Evolutionary conservation across 2,329 filamentous ascomycete genomes (phyloP), one percentile per base, ranked within the genome.

Genomic region (Colletotrichum liaoningense): DNA sequence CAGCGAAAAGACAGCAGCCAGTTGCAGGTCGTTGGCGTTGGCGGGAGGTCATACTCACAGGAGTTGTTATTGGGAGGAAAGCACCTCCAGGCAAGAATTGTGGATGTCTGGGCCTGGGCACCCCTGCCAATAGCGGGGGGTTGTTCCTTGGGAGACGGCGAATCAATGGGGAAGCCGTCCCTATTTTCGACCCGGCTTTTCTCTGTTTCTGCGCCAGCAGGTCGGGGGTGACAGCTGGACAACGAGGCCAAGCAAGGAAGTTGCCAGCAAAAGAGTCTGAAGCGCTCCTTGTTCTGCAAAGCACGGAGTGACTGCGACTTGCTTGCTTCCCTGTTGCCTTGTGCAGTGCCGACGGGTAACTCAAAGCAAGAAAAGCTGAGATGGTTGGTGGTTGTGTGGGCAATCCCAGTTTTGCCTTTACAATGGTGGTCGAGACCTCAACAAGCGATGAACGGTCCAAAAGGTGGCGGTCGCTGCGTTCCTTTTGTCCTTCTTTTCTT

Each of bases 111-210:
- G 57, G 67, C 67, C 56, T 67, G 49, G 49, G 64, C 35, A 75
- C 63, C 74, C 74, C 73, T 69, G 72, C 65, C 30, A 58, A 55
- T 49, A 38, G 72, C 59, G 68, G 73, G 74, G 74, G 64, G 64
- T 73, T 70, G 70, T 73, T 75, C 74, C 74, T 75, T 70, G 65
- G 74, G 74, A 72, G 69, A 75, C 74, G 49, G 69, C 63, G 72
- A 72, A 72, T 71, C 68, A 74, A 72, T 72, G 57, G 63, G 62
- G 68, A 72, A 63, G 68, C 57, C 30, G 63, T 63, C 68, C 56
- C 54, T 54, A 54, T 67, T 63, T 66, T 33, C 28, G 62, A 72
- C 57, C 67, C 49, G 22, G 67, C 35, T 74, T 72, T 73, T 74
- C 26, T 38, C 35, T 60, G 63, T 55, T 33, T 73, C 70, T 73